These are phyloP conservation scores for Rhynchosporium secalis DNA, from an alignment of 2,329 filamentous ascomycete genomes.

Conservation along the genomic window DNA sequence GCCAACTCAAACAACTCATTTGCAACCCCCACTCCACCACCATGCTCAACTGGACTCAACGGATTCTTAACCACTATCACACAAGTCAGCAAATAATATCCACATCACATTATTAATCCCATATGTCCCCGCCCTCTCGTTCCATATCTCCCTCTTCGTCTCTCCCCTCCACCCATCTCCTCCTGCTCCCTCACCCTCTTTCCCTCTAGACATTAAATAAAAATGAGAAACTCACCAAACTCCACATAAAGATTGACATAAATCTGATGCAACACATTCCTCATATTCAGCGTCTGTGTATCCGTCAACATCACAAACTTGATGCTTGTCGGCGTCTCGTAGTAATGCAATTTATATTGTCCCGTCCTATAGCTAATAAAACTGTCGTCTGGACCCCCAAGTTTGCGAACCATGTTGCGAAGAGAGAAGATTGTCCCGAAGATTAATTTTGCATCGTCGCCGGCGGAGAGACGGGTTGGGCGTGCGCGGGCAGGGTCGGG, in stretches of 20 bases:
- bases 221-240: slow-evolving; percentile 62
- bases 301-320: slow-evolving; percentile 98
- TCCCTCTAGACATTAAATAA: neutral
- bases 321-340: slow-evolving; percentile 93
- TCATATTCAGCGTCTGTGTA: slow-evolving; percentile 83
- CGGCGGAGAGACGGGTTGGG: slow-evolving; percentile 45
- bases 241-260: slow-evolving; percentile 98
- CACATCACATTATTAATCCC: neutral
- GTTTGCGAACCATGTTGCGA: slow-evolving; percentile 93
- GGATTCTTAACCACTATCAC: slow-evolving; percentile 68
- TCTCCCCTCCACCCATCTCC: neutral
- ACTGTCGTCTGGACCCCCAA: slow-evolving; percentile 89
- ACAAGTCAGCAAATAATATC: slow-evolving; percentile 13
- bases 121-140: too few species aligned
- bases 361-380: slow-evolving; percentile 92
- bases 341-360: slow-evolving; percentile 98
- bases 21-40: slow-evolving; percentile 66
- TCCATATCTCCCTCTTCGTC: too few species aligned
- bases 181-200: neutral
- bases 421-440: slow-evolving; percentile 97
- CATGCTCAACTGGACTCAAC: slow-evolving; percentile 66
- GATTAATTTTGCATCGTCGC: slow-evolving; percentile 93
- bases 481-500: slow-evolving; percentile 37
- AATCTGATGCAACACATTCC: slow-evolving; percentile 93
- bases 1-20: slow-evolving; percentile 72